These are phyloP conservation scores for Excoecaria cochinchinensis DNA, from an alignment of 345 rosid genomes.

Conservation along the genomic window DNA sequence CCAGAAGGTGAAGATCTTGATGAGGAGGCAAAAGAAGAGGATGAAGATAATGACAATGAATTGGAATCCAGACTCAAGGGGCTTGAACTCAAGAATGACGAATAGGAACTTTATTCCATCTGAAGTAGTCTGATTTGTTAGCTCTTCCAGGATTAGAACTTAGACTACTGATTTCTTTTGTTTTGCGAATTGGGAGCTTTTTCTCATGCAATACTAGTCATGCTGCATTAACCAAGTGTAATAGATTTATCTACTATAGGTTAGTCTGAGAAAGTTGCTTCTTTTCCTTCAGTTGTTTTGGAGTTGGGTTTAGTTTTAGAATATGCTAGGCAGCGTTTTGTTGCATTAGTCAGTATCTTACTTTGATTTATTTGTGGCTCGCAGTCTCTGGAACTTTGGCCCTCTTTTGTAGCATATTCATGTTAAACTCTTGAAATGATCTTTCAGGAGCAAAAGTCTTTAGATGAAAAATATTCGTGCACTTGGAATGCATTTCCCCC, in stretches of 20 bases:
- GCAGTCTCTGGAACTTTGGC: not conserved
- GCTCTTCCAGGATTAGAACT: not conserved
- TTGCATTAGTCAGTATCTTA: not conserved
- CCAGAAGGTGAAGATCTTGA: constrained; percentile 71
- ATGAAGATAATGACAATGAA: constrained; percentile 44
- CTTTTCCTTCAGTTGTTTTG: not conserved
- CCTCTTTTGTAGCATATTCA: not conserved
- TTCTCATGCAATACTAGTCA: constrained; percentile 16
- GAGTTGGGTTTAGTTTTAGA: constrained; percentile 16
- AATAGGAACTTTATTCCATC: constrained; percentile 18
- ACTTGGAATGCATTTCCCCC: too few species aligned
- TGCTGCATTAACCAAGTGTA: constrained; percentile 10
- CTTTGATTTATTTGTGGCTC: constrained; percentile 1
- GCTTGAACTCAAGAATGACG: constrained; percentile 56
- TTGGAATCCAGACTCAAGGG: constrained; percentile 72
- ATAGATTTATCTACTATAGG: constrained; percentile 15
- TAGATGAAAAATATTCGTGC: not conserved
- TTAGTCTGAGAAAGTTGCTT: constrained; percentile 10
- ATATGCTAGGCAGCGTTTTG: constrained; percentile 11
- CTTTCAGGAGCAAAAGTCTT: not conserved
- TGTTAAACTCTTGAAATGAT: not conserved
- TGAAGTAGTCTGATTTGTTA: not conserved
- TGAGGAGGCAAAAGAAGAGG: constrained; percentile 57
- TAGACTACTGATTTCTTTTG: not conserved
- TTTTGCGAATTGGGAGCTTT: not conserved